Evolutionary conservation across 108 stramenopile species (phyloP).

Genomic region (Nitzschia putrida): DNA sequence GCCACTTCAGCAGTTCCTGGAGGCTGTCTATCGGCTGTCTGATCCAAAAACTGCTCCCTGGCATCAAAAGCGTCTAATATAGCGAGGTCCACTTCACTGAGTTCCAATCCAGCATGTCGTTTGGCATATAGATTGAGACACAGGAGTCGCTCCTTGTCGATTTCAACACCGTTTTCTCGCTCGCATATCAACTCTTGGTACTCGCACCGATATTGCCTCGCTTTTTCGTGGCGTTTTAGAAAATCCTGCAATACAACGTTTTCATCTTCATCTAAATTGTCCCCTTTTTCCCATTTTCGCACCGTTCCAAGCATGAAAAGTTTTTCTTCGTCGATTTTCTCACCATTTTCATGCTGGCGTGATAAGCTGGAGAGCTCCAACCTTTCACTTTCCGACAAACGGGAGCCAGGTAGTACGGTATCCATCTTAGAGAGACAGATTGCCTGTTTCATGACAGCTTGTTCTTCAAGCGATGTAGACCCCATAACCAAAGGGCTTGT

Average conservation of each 20-base stretch:
- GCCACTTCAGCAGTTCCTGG: neutral
- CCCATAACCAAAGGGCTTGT: no score
- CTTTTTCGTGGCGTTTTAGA: neutral
- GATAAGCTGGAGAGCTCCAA: conserved; percentile 20
- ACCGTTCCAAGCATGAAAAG: conserved; percentile 22
- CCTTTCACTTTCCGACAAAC: conserved; percentile 15
- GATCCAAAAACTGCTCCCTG: neutral
- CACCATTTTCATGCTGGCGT: conserved; percentile 15
- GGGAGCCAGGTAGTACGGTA: no score
- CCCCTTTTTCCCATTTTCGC: conserved; percentile 18
- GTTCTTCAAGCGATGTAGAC: neutral
- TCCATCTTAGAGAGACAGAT: no score
- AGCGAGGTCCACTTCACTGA: neutral
- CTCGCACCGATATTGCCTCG: neutral
- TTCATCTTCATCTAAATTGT: conserved; percentile 2
- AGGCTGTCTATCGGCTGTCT: neutral
- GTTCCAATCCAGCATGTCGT: neutral
- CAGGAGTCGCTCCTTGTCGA: conserved; percentile 15
- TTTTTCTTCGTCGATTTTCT: conserved; percentile 12
- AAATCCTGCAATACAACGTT: conserved; percentile 7
- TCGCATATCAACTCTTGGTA: neutral
- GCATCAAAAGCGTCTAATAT: neutral
- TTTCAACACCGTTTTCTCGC: neutral
- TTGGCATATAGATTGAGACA: conserved; percentile 4
- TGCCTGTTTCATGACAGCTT: no score